Conservation (phyloP, 352 stramenopile genomes). For the Lagenidium giganteum region DNA sequence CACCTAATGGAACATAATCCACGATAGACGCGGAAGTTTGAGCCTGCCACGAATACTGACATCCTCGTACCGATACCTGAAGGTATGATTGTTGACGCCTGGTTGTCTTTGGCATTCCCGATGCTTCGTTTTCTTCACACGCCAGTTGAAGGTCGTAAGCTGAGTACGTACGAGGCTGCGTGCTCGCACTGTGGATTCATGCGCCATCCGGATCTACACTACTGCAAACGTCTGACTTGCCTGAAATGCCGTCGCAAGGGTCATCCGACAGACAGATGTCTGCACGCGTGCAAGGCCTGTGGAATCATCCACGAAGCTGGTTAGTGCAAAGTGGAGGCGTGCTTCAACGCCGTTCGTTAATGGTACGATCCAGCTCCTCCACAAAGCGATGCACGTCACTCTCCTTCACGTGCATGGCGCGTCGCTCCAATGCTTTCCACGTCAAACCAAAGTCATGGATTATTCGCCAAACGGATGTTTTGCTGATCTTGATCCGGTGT, state of each 20-base stretch:
- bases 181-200: conserved; percentile 1
- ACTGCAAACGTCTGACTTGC: not conserved
- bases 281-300: not conserved
- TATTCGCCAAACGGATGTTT: conserved; percentile 9
- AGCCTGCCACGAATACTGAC: no score
- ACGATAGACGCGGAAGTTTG: no score
- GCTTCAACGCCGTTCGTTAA: no score
- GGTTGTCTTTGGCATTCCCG: no score
- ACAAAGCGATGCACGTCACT: conserved; percentile 19
- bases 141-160: no score
- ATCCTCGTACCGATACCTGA: no score
- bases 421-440: conserved; percentile 20
- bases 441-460: conserved; percentile 16
- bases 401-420: conserved; percentile 25
- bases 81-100: no score
- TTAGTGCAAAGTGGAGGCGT: no score
- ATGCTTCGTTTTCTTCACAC: no score
- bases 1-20: no score
- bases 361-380: no score
- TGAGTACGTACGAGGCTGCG: no score
- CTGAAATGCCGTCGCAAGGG: not conserved
- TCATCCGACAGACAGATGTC: not conserved
- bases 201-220: conserved; percentile 1
- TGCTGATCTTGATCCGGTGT: conserved; percentile 12
- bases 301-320: conserved; percentile 3